Evolutionary conservation across 495 filamentous ascomycete species (phyloP).

Genomic region (Talaromyces thailandensis): DNA sequence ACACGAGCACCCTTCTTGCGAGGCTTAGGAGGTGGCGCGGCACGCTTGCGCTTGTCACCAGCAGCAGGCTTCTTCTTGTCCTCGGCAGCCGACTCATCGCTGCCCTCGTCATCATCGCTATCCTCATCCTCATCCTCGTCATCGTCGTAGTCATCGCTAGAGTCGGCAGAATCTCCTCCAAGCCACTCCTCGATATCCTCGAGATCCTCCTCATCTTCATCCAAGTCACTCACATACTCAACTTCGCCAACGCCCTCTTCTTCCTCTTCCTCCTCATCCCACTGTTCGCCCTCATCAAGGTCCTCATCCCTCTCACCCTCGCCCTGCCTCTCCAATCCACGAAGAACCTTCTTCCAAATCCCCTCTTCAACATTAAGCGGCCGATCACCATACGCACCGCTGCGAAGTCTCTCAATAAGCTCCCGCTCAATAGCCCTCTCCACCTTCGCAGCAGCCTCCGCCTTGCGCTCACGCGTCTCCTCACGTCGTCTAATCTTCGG

Average conservation of each 20-base stretch:
- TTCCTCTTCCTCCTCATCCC: constrained; percentile 57
- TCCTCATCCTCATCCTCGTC: constrained; percentile 41
- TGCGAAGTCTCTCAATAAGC: constrained; percentile 80
- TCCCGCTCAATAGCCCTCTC: constrained; percentile 95
- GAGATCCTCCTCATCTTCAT: constrained; percentile 53
- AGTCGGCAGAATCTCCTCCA: constrained; percentile 50
- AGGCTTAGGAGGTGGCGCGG: constrained; percentile 46
- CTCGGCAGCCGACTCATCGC: constrained; percentile 31
- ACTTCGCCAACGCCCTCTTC: constrained; percentile 69
- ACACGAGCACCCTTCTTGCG: constrained; percentile 59
- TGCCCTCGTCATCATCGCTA: constrained; percentile 39
- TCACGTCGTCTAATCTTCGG: constrained; percentile 87
- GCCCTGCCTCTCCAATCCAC: constrained; percentile 76
- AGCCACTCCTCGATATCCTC: constrained; percentile 72
- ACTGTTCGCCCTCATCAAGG: constrained; percentile 77
- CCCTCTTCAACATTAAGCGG: constrained; percentile 88
- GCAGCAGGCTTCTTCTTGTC: constrained; percentile 37
- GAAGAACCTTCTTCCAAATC: constrained; percentile 97
- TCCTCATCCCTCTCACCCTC: constrained; percentile 82
- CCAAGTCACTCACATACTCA: constrained; percentile 75
- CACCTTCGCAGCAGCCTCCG: constrained; percentile 86
- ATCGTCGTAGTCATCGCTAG: constrained; percentile 40
- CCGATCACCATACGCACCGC: constrained; percentile 89
- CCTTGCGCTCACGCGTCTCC: constrained; percentile 87
- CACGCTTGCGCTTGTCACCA: constrained; percentile 63